Evolutionary conservation across 169 alveolate species (phyloP).

Genomic region (Neospora caninum): DNA sequence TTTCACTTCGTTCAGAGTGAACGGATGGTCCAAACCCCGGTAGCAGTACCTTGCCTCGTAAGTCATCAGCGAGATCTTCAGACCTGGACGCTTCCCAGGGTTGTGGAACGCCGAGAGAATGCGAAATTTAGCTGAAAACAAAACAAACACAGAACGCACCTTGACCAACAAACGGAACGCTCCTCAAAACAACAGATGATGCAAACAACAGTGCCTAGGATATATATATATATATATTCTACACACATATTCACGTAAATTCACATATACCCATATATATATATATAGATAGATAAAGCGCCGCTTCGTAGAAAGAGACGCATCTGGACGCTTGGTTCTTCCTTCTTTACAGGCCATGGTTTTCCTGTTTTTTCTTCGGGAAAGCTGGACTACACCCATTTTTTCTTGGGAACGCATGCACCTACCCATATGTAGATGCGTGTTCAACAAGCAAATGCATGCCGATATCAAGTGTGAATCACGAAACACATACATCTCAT

Average conservation of each 20-base stretch:
- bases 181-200: not conserved
- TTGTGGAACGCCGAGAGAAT: conserved; percentile 87
- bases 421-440: no score
- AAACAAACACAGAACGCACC: conserved; percentile 8
- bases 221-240: not conserved
- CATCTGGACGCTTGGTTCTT: no score
- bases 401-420: no score
- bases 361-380: no score
- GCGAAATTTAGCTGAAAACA: conserved; percentile 77
- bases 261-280: not conserved
- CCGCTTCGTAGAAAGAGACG: no score
- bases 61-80: conserved; percentile 82
- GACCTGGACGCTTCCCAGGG: conserved; percentile 88
- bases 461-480: no score
- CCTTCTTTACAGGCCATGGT: no score
- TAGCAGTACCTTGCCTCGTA: conserved; percentile 87
- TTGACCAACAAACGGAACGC: not conserved
- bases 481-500: no score
- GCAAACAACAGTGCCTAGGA: not conserved
- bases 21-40: conserved; percentile 89
- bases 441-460: no score
- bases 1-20: conserved; percentile 84
- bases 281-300: not conserved
- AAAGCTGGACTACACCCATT: no score
- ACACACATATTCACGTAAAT: not conserved